phyloP scores from a whole-genome alignment of 768 basidiomycete species.

The Pleurotus tuoliensis region DNA sequence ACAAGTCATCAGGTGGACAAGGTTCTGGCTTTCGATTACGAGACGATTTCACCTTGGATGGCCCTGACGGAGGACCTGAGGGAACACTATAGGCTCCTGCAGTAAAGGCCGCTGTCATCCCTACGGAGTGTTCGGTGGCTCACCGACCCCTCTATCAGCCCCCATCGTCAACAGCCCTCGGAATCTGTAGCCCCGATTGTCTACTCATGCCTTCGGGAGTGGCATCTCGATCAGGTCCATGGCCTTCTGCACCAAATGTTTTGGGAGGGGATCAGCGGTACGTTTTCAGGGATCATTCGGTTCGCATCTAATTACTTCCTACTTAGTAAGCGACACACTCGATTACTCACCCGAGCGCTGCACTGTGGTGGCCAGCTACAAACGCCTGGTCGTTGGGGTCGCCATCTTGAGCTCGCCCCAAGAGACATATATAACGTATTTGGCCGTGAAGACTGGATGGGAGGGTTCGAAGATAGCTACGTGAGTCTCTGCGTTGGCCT shows the following conservation, averaged over 20 bases:
- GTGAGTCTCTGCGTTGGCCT: conserved; percentile 30
- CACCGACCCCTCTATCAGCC: conserved; percentile 34
- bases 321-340: conserved; percentile 65
- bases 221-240: conserved; percentile 68
- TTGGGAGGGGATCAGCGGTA: conserved; percentile 78
- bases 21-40: conserved; percentile 65
- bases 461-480: conserved; percentile 76
- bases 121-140: conserved; percentile 4
- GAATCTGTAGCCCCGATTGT: conserved; percentile 51
- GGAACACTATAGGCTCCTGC: conserved; percentile 56
- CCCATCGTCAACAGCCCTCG: conserved; percentile 42
- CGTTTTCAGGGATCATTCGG: conserved; percentile 12
- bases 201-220: conserved; percentile 55
- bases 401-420: conserved; percentile 75
- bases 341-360: conserved; percentile 66
- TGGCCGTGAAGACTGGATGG: conserved; percentile 78
- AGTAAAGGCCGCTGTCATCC: conserved; percentile 34
- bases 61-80: conserved; percentile 68
- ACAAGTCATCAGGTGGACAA: conserved; percentile 26
- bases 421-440: conserved; percentile 81
- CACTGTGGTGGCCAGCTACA: conserved; percentile 75
- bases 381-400: conserved; percentile 64
- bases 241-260: conserved; percentile 65
- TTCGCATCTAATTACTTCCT: conserved; percentile 4
- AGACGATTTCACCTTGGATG: conserved; percentile 70